Conservation (phyloP, 2,329 filamentous ascomycete genomes). For the Cytospora piceae region DNA sequence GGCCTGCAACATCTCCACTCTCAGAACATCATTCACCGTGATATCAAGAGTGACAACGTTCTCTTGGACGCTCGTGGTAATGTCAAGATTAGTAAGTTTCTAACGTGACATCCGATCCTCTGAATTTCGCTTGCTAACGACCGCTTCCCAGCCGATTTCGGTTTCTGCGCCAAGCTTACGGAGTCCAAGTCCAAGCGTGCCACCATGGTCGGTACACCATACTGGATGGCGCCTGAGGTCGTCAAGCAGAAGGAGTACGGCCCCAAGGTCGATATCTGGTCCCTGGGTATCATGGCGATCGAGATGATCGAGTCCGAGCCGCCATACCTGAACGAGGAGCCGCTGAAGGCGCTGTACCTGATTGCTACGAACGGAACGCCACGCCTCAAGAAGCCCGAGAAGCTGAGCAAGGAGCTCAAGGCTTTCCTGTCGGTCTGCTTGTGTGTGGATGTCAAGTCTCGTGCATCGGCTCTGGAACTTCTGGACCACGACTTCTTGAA, state of each 20-base stretch:
- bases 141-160: conserved; percentile 80
- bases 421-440: conserved; percentile 95
- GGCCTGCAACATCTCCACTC: conserved; percentile 92
- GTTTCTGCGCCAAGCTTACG: conserved; percentile 97
- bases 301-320: conserved; percentile 99
- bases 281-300: conserved; percentile 98
- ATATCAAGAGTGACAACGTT: conserved; percentile 99
- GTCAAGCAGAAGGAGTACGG: conserved; percentile 99
- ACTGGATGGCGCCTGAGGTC: conserved; percentile 99
- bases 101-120: neutral
- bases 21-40: conserved; percentile 97
- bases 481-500: conserved; percentile 92
- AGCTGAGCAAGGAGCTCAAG: conserved; percentile 96
- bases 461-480: conserved; percentile 88
- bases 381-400: conserved; percentile 96
- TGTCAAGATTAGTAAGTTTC: conserved; percentile 89
- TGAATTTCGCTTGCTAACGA: conserved; percentile 38
- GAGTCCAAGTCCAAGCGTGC: conserved; percentile 96
- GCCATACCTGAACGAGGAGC: conserved; percentile 96
- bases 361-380: conserved; percentile 98
- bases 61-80: conserved; percentile 91
- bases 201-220: conserved; percentile 98
- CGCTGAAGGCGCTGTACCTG: conserved; percentile 93
- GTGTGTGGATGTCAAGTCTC: conserved; percentile 93
- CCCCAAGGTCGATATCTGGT: conserved; percentile 98